phyloP scores from a whole-genome alignment of 2,329 filamentous ascomycete genomes.

The Cordyceps tenuipes region DNA sequence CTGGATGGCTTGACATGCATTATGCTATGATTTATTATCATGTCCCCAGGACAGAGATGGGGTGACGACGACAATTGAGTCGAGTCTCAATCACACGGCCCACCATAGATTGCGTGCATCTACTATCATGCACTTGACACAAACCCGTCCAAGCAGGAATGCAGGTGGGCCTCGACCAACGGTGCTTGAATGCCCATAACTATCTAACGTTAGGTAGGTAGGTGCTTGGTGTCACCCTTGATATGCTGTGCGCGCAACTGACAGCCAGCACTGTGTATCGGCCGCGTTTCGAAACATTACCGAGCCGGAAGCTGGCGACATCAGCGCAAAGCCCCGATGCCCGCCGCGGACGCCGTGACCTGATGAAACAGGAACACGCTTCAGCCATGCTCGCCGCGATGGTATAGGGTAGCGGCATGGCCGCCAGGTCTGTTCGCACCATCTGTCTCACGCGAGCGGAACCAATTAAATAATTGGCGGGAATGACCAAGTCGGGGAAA shows the following conservation, averaged over 20 bases:
- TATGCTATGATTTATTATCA: too few relatives aligned
- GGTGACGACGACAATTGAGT: not conserved
- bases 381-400: not conserved
- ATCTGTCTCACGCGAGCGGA: not conserved
- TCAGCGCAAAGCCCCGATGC: not conserved
- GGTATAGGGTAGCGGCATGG: not conserved
- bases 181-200: not conserved
- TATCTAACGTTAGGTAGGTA: too few relatives aligned
- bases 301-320: not conserved
- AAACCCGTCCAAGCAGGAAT: not conserved
- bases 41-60: not conserved
- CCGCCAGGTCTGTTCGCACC: too few relatives aligned
- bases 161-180: not conserved
- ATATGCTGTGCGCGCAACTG: not conserved
- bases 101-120: not conserved
- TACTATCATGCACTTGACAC: not conserved
- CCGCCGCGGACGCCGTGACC: not conserved
- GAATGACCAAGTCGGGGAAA: not conserved
- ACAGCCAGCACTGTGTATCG: not conserved
- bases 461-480: slow-evolving; percentile 4
- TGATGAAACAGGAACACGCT: slow-evolving; percentile 2
- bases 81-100: not conserved
- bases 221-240: not conserved
- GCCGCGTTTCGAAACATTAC: not conserved
- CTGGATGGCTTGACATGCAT: not conserved